Evolutionary conservation across 768 basidiomycete genomes (phyloP).

Genomic region (Dentipellis sp.): DNA sequence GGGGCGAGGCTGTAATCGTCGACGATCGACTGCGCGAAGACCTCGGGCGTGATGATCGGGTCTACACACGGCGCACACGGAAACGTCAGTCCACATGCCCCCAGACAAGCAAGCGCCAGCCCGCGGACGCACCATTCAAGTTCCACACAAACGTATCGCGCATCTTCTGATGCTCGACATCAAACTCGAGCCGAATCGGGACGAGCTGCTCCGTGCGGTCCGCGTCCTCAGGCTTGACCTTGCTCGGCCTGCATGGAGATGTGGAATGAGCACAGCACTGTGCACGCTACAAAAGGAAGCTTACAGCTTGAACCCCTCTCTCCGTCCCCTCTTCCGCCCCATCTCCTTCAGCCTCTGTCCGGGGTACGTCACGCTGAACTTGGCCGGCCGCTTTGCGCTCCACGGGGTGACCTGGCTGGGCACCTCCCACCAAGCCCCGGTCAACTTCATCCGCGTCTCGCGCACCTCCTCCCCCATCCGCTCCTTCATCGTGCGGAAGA

Average conservation of each 20-base stretch:
- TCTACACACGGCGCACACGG: conserved; percentile 37
- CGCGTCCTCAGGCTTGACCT: conserved; percentile 43
- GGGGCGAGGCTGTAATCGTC: conserved; percentile 81
- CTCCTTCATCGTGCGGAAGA: conserved; percentile 39
- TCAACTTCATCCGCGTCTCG: conserved; percentile 31
- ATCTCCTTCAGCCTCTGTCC: conserved; percentile 32
- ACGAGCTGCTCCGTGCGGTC: conserved; percentile 75
- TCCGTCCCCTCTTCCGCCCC: conserved; percentile 39
- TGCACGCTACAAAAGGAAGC: conserved; percentile 23
- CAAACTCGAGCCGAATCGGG: conserved; percentile 93
- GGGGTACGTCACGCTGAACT: conserved; percentile 50
- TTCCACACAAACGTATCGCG: conserved; percentile 99
- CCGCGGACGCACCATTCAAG: conserved; percentile 58
- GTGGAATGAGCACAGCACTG: conserved; percentile 7
- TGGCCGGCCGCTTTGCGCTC: conserved; percentile 28
- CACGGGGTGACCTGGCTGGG: conserved; percentile 21
- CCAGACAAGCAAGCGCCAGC: background rate
- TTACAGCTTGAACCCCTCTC: conserved; percentile 72
- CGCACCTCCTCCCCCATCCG: conserved; percentile 44
- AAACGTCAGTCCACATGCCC: background rate
- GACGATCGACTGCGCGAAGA: conserved; percentile 83
- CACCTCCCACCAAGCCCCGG: conserved; percentile 58
- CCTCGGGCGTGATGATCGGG: conserved; percentile 79
- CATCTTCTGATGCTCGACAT: conserved; percentile 89
- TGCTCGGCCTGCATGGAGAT: conserved; percentile 43